Percentiles rank a stretch among this genome's conserved stretches.
Evolutionary conservation across 1,284 basidiomycete genomes (phyloP).

Genomic region (Lentinula novae-zelandiae): DNA sequence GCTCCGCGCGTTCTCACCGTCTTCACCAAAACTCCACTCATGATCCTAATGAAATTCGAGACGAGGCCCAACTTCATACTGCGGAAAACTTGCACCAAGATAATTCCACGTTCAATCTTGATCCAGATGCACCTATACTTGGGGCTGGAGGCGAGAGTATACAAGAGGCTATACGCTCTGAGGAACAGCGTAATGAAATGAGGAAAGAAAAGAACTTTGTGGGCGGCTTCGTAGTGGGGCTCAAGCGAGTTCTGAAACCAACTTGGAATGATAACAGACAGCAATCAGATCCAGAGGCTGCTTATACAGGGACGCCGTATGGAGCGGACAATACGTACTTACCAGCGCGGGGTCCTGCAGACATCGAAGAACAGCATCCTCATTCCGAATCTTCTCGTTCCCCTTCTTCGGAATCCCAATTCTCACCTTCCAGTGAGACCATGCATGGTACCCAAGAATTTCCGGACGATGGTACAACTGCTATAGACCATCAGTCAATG

Average conservation of each 20-base stretch:
- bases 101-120: constrained; percentile 22
- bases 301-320: constrained; percentile 2
- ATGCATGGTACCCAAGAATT: constrained; percentile 10
- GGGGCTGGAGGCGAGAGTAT: constrained; percentile 18
- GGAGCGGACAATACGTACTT: neutral
- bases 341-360: neutral
- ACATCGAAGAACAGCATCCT: neutral
- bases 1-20: constrained; percentile 6
- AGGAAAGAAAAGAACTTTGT: constrained; percentile 20
- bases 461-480: constrained; percentile 20
- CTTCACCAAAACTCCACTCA: neutral
- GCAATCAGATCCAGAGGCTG: constrained; percentile 1
- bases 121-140: constrained; percentile 27
- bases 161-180: constrained; percentile 6
- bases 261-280: constrained; percentile 6
- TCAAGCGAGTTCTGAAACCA: constrained; percentile 24
- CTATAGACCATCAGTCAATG: constrained; percentile 17
- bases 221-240: constrained; percentile 22
- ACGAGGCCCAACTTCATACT: neutral
- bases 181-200: neutral
- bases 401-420: constrained; percentile 1
- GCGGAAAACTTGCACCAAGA: constrained; percentile 3
- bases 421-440: constrained; percentile 13
- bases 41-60: neutral
- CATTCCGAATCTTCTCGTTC: neutral